phyloP scores from a whole-genome alignment of 2,329 filamentous ascomycete genomes.

The Botrytis pseudocinerea region DNA sequence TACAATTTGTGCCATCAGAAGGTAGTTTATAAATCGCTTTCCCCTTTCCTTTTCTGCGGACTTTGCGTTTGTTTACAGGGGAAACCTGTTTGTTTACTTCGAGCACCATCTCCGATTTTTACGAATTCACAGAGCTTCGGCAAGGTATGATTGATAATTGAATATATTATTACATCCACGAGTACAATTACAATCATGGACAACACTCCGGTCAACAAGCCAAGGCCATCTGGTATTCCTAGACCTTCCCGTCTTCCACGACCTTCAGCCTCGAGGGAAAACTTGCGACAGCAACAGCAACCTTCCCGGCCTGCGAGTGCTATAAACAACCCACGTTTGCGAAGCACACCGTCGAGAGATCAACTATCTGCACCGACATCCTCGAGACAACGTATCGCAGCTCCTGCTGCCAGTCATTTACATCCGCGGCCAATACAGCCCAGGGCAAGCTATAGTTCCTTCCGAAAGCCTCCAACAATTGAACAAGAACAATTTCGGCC shows the following conservation, averaged over 20 bases:
- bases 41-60: constrained; percentile 8
- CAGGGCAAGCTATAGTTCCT: constrained; percentile 31
- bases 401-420: constrained; percentile 14
- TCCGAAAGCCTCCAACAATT: constrained; percentile 26
- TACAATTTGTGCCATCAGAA: neutral
- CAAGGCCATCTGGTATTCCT: constrained; percentile 45
- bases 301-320: constrained; percentile 22
- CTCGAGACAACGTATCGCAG: constrained; percentile 10
- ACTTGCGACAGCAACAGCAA: constrained; percentile 44
- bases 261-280: constrained; percentile 50
- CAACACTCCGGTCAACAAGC: constrained; percentile 29
- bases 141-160: constrained; percentile 26
- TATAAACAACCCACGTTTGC: constrained; percentile 35
- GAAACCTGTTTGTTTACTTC: constrained; percentile 11
- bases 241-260: constrained; percentile 55
- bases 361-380: constrained; percentile 28
- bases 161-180: constrained; percentile 15
- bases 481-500: constrained; percentile 8
- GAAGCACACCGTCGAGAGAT: constrained; percentile 34
- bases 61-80: constrained; percentile 2
- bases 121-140: neutral
- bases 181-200: constrained; percentile 34
- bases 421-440: constrained; percentile 23
- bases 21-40: neutral
- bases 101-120: neutral